A percentile compares a stretch with the other conserved stretches of the same genome.
Evolutionary conservation across 352 stramenopile genomes (phyloP).

Genomic region (Pythium apleroticum): DNA sequence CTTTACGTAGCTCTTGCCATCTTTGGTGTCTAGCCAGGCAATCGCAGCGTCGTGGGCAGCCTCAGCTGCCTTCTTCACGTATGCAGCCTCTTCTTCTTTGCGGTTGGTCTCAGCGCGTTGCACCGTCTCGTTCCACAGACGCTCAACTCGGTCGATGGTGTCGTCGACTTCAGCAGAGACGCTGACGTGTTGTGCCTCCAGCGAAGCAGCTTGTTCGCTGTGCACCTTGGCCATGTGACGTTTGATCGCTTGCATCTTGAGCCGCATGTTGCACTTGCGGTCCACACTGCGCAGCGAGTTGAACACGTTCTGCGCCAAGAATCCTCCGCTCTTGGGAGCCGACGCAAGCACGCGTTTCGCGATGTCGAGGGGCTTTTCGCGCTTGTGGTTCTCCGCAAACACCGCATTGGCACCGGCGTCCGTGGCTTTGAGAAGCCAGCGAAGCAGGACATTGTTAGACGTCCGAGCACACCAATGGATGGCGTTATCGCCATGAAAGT

Average conservation of each 20-base stretch:
- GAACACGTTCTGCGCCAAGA: conserved; percentile 32
- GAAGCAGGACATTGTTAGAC: conserved; percentile 46
- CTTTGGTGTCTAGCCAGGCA: conserved; percentile 66
- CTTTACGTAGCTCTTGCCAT: conserved; percentile 63
- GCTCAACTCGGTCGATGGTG: conserved; percentile 32
- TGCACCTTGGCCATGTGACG: conserved; percentile 32
- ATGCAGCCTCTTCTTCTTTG: conserved; percentile 35
- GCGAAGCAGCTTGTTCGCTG: conserved; percentile 2
- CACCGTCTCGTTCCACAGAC: conserved; percentile 38
- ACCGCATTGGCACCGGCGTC: conserved; percentile 49
- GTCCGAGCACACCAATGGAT: conserved; percentile 71
- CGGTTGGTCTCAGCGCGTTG: conserved; percentile 37
- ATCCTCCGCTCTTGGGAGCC: conserved; percentile 26
- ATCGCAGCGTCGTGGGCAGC: conserved; percentile 26
- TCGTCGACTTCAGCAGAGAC: conserved; percentile 32
- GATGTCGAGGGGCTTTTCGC: conserved; percentile 59
- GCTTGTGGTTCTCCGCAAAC: conserved; percentile 54
- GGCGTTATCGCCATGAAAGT: conserved; percentile 63
- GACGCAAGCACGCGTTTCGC: conserved; percentile 41
- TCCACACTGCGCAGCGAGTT: conserved; percentile 47
- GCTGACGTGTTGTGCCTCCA: conserved; percentile 34
- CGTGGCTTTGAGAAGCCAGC: conserved; percentile 58
- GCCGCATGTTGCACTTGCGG: conserved; percentile 51
- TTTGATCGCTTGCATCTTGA: conserved; percentile 60
- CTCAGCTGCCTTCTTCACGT: conserved; percentile 25